Evolutionary conservation across 176 grass and related monocot genomes (phyloP), one percentile per base, ranked within the genome.

Genomic region (Tuctoria greenei): DNA sequence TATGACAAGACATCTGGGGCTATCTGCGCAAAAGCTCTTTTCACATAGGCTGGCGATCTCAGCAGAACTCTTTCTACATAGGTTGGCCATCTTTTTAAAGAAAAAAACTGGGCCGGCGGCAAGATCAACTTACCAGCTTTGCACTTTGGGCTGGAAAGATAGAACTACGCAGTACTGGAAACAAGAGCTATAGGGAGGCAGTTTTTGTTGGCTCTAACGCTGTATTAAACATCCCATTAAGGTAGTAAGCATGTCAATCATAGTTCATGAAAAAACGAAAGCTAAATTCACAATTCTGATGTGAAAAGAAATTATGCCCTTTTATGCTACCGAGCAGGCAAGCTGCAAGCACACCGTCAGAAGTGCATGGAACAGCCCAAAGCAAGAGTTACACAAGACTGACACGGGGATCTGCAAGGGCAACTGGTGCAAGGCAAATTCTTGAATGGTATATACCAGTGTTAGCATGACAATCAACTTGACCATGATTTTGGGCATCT

Each of bases 351-450:
- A 44, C 25, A 79, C 5, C 10, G 14, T 83, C 45, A 11, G 47
- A 83, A 64, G 80, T 69, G 75, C 69, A 79, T 37, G 60, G 23
- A 83, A 78, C 51, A 40, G 61, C 69, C 45, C 80, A 52, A 16
- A 47, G 75, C 50, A 71, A 41, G 54, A 55, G n/a, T 67, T 61
- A 70, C 60, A 75, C 60, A 75, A 74, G 14, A 58, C 55, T 41
- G 25, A 47, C 35, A 45, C 63, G 28, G 28, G 45, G 15, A 62
- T 60, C 39, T 64, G 55, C 17, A 80, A 74, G 45, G 66, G 57
- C 71, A 75, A 58, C 69, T 41, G 69, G 7, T 71, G 34, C 13
- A 75, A 66, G 64, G 57, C 17, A 60, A 64, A 64, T 55, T 88
- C 27, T 83, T 42, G 54, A 64, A 52, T 55, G n/a, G 70, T 66